These are phyloP conservation scores for Zasmidium citrigriseum DNA, from an alignment of 2,329 filamentous ascomycete genomes.

Conservation along the genomic window DNA sequence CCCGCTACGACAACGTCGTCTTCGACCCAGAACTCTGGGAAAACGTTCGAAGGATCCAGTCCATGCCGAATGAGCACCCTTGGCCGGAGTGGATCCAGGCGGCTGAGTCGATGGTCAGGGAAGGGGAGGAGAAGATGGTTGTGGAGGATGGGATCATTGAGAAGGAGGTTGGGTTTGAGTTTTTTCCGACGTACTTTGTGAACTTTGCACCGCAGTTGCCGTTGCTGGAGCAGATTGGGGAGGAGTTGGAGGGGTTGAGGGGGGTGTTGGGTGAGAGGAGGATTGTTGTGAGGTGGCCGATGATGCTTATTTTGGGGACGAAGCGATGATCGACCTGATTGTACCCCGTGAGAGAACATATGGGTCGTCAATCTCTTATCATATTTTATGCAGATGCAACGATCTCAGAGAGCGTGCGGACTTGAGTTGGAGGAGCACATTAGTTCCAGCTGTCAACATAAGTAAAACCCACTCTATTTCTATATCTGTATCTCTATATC, in stretches of 20 bases:
- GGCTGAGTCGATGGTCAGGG: neutral
- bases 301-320: constrained; percentile 11
- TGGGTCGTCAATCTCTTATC: too few relatives aligned
- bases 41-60: constrained; percentile 3
- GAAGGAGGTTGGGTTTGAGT: constrained; percentile 1
- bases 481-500: too few relatives aligned
- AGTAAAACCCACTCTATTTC: too few relatives aligned
- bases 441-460: too few relatives aligned
- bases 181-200: constrained; percentile 4
- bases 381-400: too few relatives aligned
- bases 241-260: constrained; percentile 6
- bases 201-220: constrained; percentile 4
- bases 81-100: neutral
- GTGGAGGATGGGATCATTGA: constrained; percentile 2
- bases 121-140: neutral
- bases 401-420: too few relatives aligned
- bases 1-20: constrained; percentile 4
- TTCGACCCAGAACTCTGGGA: constrained; percentile 4
- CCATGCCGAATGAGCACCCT: neutral
- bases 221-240: neutral
- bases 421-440: too few relatives aligned
- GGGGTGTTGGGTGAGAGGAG: constrained; percentile 3
- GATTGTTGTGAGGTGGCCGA: constrained; percentile 7
- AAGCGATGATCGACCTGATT: too few relatives aligned
- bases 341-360: too few relatives aligned